Percentiles rank a stretch among this genome's conserved stretches.
phyloP scores from a whole-genome alignment of 139 green algal genomes.

The Yamagishiella unicocca region DNA sequence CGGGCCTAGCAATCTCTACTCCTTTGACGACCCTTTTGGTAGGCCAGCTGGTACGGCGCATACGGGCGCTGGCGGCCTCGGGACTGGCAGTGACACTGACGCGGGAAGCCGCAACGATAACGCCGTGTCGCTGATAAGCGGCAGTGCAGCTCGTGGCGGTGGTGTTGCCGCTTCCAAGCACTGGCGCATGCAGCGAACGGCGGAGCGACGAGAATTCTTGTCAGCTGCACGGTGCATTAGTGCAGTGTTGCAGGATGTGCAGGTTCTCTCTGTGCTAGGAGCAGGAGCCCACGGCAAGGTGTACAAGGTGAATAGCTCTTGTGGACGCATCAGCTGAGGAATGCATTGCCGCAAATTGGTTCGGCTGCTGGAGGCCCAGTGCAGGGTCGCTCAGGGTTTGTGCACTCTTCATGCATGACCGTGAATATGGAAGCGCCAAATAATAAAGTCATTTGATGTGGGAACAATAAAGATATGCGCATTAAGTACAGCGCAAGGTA shows the following conservation, averaged over 20 bases:
- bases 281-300: conserved; percentile 41
- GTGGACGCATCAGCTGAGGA: too few species aligned
- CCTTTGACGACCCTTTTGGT: background rate
- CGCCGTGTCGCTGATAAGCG: background rate
- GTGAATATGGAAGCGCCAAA: too few species aligned
- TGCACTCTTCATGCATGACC: too few species aligned
- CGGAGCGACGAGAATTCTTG: conserved; percentile 39
- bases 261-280: conserved; percentile 36
- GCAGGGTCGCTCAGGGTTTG: too few species aligned
- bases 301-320: conserved; percentile 54
- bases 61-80: background rate
- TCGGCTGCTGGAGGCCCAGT: too few species aligned
- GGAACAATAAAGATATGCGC: too few species aligned
- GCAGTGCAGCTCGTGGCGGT: background rate
- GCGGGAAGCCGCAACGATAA: background rate
- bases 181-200: background rate
- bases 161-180: background rate
- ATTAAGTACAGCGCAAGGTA: too few species aligned
- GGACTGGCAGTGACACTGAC: background rate
- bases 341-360: too few species aligned
- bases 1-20: background rate
- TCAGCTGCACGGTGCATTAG: conserved; percentile 1
- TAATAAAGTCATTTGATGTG: too few species aligned
- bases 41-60: too few species aligned
- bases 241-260: conserved; percentile 34